phyloP scores from a whole-genome alignment of 257 asterid species.

The Lithospermum erythrorhizon region DNA sequence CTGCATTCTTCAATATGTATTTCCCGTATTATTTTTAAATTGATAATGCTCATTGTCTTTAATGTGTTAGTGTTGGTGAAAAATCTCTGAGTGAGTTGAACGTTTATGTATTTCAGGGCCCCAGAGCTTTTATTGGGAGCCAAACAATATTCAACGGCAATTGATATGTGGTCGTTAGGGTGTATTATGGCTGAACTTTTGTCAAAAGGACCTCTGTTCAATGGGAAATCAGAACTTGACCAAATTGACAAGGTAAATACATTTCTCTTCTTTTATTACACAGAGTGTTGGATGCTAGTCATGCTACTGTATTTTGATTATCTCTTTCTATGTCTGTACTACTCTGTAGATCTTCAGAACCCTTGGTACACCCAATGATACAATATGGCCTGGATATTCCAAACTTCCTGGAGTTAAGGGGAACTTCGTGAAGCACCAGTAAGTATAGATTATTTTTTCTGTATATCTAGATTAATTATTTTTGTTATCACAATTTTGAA shows the following conservation, averaged over 20 bases:
- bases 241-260: conserved; percentile 72
- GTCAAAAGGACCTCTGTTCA: conserved; percentile 57
- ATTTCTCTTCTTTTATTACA: background rate
- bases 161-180: conserved; percentile 96
- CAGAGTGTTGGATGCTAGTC: background rate
- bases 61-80: background rate
- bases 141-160: conserved; percentile 70
- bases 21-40: background rate
- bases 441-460: conserved; percentile 28
- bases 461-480: background rate
- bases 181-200: conserved; percentile 85
- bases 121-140: conserved; percentile 89
- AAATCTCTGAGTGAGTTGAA: background rate
- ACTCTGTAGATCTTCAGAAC: conserved; percentile 56
- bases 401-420: conserved; percentile 72
- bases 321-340: conserved; percentile 1
- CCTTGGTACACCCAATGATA: conserved; percentile 83
- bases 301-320: background rate
- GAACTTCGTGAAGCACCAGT: conserved; percentile 76
- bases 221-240: conserved; percentile 64
- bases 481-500: no score
- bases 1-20: background rate
- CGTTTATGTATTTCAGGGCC: conserved; percentile 41
- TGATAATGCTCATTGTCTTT: background rate
- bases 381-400: conserved; percentile 84